These are phyloP conservation scores for Anisodus tanguticus DNA, from an alignment of 257 asterid genomes.

Conservation along the genomic window DNA sequence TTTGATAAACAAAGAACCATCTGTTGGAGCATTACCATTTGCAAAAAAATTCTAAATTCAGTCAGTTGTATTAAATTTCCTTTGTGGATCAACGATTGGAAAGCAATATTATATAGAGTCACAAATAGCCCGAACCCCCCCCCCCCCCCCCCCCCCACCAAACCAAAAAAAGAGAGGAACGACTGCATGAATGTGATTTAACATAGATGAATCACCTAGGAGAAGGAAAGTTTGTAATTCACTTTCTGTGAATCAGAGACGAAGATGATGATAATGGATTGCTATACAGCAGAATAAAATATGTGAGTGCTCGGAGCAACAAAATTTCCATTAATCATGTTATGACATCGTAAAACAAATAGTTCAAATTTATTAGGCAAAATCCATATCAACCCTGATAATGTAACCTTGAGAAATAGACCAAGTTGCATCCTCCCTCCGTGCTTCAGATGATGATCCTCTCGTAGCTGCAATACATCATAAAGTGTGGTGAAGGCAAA, in stretches of 20 bases:
- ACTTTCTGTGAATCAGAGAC: neutral
- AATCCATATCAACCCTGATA: slow-evolving; percentile 6
- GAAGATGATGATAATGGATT: neutral
- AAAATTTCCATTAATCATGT: neutral
- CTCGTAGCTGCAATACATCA: slow-evolving; percentile 67
- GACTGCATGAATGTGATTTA: neutral
- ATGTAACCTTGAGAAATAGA: slow-evolving; percentile 84
- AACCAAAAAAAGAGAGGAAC: slow-evolving; percentile 10
- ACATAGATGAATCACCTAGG: neutral
- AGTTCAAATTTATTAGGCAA: neutral
- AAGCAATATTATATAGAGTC: neutral
- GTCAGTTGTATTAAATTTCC: neutral
- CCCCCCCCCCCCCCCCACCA: too few species aligned
- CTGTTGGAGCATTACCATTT: neutral
- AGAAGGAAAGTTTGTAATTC: neutral
- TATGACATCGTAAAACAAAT: neutral
- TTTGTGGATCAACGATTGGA: neutral
- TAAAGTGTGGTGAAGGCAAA: neutral
- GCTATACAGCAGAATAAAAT: neutral
- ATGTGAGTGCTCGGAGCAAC: slow-evolving; percentile 6
- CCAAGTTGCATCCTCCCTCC: slow-evolving; percentile 98
- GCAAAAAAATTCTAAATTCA: slow-evolving; percentile 3
- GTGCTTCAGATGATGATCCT: slow-evolving; percentile 98
- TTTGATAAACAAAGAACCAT: slow-evolving; percentile 10
- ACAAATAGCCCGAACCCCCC: neutral